Conservation (phyloP, 352 stramenopile genomes). For the Sclerospora graminicola region DNA sequence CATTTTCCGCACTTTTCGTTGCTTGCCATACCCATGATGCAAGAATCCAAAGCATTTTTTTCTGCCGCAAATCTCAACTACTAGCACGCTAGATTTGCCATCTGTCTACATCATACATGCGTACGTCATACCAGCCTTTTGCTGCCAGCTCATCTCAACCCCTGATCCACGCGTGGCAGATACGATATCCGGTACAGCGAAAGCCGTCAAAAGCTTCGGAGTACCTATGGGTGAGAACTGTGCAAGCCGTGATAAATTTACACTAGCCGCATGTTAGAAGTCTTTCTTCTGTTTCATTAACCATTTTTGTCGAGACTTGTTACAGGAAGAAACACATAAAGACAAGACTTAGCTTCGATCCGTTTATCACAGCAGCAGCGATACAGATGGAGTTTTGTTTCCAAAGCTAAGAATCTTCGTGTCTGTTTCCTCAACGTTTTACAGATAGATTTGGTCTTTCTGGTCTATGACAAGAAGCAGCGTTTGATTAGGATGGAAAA, state of each 20-base stretch:
- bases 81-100: constrained; percentile 88
- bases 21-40: constrained; percentile 84
- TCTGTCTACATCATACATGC: no score
- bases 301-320: constrained; percentile 86
- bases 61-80: constrained; percentile 91
- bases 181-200: constrained; percentile 90
- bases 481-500: constrained; percentile 94
- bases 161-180: constrained; percentile 86
- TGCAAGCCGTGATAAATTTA: constrained; percentile 91
- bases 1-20: constrained; percentile 66
- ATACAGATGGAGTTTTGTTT: constrained; percentile 61
- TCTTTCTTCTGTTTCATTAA: constrained; percentile 92
- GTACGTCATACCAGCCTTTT: constrained; percentile 84
- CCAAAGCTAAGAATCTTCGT: constrained; percentile 70
- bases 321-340: background rate
- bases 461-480: constrained; percentile 93
- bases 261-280: constrained; percentile 91
- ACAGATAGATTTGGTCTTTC: constrained; percentile 90
- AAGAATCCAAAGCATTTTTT: constrained; percentile 87
- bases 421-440: constrained; percentile 89
- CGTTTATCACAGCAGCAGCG: background rate
- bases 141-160: constrained; percentile 95
- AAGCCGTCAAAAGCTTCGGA: constrained; percentile 85
- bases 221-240: constrained; percentile 29
- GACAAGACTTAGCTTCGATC: constrained; percentile 4